Evolutionary conservation across 306 rosid species (phyloP), one percentile per base, ranked within the genome.

Genomic region (Pterocarpus santalinus): DNA sequence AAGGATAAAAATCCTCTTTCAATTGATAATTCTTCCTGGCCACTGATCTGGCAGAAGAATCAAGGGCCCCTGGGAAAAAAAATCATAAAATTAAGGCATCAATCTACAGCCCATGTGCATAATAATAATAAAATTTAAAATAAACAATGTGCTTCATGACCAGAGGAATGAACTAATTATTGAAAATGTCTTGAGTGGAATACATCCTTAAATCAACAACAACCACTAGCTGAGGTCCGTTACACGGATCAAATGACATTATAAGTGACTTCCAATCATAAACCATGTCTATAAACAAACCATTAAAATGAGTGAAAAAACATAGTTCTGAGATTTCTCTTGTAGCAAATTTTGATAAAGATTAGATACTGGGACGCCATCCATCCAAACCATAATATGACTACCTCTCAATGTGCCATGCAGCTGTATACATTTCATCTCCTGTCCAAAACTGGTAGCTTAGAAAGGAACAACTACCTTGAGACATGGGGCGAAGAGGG

Each of bases 401-500:
- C 5, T 46, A 22, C 51, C 28, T 39, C 46, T 39, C 46, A 44
- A 39, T 38, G 57, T 39, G 5, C 5, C 46, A 55, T 22, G 69
- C 34, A 36, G 43, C 53, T 35, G n/a, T 57, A 66, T 5, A 28
- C 34, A 53, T 22, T 55, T 57, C 39, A 41, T 64, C 58, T 30
- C 60, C 57, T 41, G 44, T n/a, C 61, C 46, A 39, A 12, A 38
- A 16, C 33, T 4, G 58, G 53, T 62, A 73, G 70, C 28, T 13
- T 13, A 15, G 43, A 82, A 76, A 8, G 46, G 66, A 32, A 35
- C 53, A 80, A 67, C 78, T 90, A 93, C 98, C 98, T 90, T 72
- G 90, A 85, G 73, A 84, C 78, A 82, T 87, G 97, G 67, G 97
- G 93, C 72, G 97, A 90, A n/a, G 95, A 89, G 55, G 99, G 97